Evolutionary conservation across 2,329 filamentous ascomycete species (phyloP), one percentile per base, ranked within the genome.

Genomic region (Lachnellula subtilissima): DNA sequence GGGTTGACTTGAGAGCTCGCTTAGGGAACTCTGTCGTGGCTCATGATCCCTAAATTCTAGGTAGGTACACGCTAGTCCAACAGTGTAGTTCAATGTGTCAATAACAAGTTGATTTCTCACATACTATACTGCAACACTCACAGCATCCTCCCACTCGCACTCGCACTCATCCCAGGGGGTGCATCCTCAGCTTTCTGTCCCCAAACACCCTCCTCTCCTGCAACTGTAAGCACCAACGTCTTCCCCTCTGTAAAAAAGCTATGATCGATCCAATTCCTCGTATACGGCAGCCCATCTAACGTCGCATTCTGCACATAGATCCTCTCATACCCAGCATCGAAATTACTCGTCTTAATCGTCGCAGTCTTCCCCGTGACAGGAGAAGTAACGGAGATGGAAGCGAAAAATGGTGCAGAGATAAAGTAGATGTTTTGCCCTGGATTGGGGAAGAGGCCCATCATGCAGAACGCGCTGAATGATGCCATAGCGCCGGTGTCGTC

Each of bases 391-490:
- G 77, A 79, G 1, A 88, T 75, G 39, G 75, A 74, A 63, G 80
- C 74, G 62, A 89, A 89, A 64, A 81, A 89, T 0, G 87, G 86
- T 0, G 86, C 80, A 0, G 74, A 87, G 59, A 89, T 86, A 22
- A 89, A 77, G 60, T 89, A 89, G 0, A 88, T 84, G 60, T 88
- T 74, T 64, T 89, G 86, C 0, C 86, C 86, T 0, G 85, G 79
- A 52, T 87, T 86, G 0, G 87, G 87, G 67, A 86, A 90, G 6
- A 89, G 71, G 0, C 67, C 67, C 15, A 69, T 66, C 61, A 66
- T 65, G 5, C 63, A 61, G 28, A 70, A 68, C 0, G 67, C 66
- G 0, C 63, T 42, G 54, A 68, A 69, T 5, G 60, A 61, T 2
- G 65, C 66, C 67, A 89, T 88, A 0, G 86, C 84, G 4, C 86